These are phyloP conservation scores for Symbiodinium natans DNA, from an alignment of 73 alveolate genomes.

Conservation along the genomic window DNA sequence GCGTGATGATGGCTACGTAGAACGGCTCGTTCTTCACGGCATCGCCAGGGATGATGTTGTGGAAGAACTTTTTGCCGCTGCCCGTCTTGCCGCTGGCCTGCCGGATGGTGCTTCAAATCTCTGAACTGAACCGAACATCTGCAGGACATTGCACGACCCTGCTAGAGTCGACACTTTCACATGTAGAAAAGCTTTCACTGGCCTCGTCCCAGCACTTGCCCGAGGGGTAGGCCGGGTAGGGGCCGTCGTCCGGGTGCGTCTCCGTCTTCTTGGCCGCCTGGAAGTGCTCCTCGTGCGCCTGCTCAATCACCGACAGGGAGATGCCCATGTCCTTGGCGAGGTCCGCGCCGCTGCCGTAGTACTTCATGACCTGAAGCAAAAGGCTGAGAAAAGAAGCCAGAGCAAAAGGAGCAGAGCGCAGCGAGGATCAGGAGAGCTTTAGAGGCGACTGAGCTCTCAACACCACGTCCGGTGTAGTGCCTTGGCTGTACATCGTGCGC, in stretches of 20 bases:
- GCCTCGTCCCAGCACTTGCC: conserved; percentile 67
- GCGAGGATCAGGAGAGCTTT: too few species aligned
- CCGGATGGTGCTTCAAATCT: background rate
- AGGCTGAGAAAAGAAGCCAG: background rate
- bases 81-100: conserved; percentile 44
- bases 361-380: background rate
- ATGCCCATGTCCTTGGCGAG: background rate
- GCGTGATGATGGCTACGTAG: background rate
- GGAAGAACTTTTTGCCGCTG: conserved; percentile 40
- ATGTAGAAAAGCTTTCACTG: too few species aligned
- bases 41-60: conserved; percentile 37
- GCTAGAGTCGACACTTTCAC: too few species aligned
- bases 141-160: too few species aligned
- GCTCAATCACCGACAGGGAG: background rate
- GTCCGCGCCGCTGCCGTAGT: background rate
- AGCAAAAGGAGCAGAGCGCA: too few species aligned
- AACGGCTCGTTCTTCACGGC: conserved; percentile 50
- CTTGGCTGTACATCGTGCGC: background rate
- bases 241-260: background rate
- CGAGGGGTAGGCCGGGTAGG: conserved; percentile 26
- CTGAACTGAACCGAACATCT: background rate
- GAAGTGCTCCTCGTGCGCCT: conserved; percentile 53
- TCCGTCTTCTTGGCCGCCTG: conserved; percentile 24
- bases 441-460: background rate
- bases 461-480: conserved; percentile 93